Base-by-base conservation (phyloP, 2,329 filamentous ascomycete genomes). In the Fusarium goolgardi region DNA sequence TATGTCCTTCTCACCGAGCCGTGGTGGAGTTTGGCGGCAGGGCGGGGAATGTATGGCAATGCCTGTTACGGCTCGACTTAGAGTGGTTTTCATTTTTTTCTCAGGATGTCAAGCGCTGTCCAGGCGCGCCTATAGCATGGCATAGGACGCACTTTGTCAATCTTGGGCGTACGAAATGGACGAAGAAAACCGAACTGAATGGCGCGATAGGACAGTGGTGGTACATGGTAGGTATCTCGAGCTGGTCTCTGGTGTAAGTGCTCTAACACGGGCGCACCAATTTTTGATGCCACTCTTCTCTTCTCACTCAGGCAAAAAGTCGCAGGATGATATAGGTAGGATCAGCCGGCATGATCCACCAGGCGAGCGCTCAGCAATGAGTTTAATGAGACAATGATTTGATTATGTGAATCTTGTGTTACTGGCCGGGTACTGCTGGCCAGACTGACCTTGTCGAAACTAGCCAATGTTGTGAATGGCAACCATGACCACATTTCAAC, bases 71-170 rank as follows among this genome's bases (percentile, higher is more conserved):
- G 54, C 41, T 41, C 25, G 40, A 47, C 20, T 52, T 46, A 55
- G 58, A 65, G 55, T 66, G 55, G 65, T 60, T 65, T 59, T 71
- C 43, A 34, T 57, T 39, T 39, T n/a, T 39, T 20, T 20, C n/a
- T 39, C n/a, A n/a, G 11, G 35, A 39, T 39, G 35, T 39, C n/a
- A 39, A 39, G n/a, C n/a, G n/a, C n/a, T 39, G 12, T 20, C 13
- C 12, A 72, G 70, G 68, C 60, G 70, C 68, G 61, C 69, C 70
- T 72, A 70, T 73, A 58, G 62, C 64, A 55, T 52, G 12, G n/a
- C n/a, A 39, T 39, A 45, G 49, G 51, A 29, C 25, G 47, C 46
- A 32, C 44, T 53, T 49, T 59, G 47, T 59, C 40, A 55, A 59
- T 37, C 52, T 49, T 58, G 53, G 60, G 57, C 45, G 39, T 32